These are phyloP conservation scores for Kazachstania africana DNA, from an alignment of 805 yeast genomes.

Conservation along the genomic window DNA sequence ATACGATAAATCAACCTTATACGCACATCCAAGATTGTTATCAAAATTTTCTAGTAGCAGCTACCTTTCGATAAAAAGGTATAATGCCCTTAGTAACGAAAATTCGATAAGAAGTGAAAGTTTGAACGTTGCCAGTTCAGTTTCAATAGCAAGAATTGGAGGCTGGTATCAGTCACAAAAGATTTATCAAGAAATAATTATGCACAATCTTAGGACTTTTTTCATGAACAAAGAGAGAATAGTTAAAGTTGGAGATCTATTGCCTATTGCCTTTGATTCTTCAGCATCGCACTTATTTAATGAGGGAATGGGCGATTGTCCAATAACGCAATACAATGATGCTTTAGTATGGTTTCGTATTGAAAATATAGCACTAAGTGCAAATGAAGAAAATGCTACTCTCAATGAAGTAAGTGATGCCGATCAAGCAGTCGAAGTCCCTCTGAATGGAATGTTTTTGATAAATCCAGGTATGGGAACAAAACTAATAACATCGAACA, in stretches of 20 bases:
- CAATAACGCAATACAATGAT: slow-evolving; percentile 36
- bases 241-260: slow-evolving; percentile 50
- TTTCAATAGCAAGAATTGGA: slow-evolving; percentile 19
- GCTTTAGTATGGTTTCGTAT: slow-evolving; percentile 79
- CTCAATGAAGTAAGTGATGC: too few relatives aligned
- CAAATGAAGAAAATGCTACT: slow-evolving; percentile 8
- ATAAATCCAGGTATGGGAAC: slow-evolving; percentile 56
- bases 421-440: background rate
- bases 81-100: slow-evolving; percentile 1
- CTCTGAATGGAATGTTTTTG: background rate
- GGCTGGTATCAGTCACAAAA: slow-evolving; percentile 21
- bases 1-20: slow-evolving; percentile 6
- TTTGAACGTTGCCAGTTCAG: slow-evolving; percentile 16
- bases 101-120: too few relatives aligned
- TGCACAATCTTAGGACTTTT: slow-evolving; percentile 46
- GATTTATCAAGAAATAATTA: slow-evolving; percentile 26
- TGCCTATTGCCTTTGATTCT: slow-evolving; percentile 66
- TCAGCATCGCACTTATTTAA: slow-evolving; percentile 8
- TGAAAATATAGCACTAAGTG: slow-evolving; percentile 30
- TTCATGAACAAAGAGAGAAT: slow-evolving; percentile 51
- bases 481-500: slow-evolving; percentile 57
- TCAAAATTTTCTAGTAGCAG: slow-evolving; percentile 8
- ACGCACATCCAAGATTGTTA: slow-evolving; percentile 17
- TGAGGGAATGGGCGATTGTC: background rate
- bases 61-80: slow-evolving; percentile 5